Percentiles rank a stretch among this genome's conserved stretches.
Evolutionary conservation across 257 asterid genomes (phyloP).

Genomic region (Scutellaria barbata): DNA sequence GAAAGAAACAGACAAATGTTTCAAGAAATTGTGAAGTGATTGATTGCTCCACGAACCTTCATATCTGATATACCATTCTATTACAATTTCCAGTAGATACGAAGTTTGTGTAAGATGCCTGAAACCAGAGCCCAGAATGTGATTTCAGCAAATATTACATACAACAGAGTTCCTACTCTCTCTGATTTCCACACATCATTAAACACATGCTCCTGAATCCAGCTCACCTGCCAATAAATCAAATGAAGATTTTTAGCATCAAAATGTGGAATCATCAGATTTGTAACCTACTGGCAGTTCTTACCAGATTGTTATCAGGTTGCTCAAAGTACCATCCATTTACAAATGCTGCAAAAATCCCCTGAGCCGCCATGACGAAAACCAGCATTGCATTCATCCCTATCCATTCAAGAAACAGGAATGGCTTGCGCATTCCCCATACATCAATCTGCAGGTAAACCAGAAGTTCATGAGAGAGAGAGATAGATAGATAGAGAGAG

Average conservation of each 20-base stretch:
- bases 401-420: slow-evolving; percentile 90
- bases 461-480: not conserved
- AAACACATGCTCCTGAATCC: slow-evolving; percentile 78
- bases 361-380: slow-evolving; percentile 89
- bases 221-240: slow-evolving; percentile 62
- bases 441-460: slow-evolving; percentile 50
- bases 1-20: not conserved
- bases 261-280: not conserved
- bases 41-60: not conserved
- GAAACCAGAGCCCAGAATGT: slow-evolving; percentile 79
- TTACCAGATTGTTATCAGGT: slow-evolving; percentile 64
- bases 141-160: slow-evolving; percentile 87
- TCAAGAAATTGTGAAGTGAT: not conserved
- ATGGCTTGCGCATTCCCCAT: slow-evolving; percentile 65
- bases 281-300: not conserved
- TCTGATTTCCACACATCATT: slow-evolving; percentile 77
- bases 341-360: slow-evolving; percentile 72
- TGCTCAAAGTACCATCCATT: slow-evolving; percentile 79
- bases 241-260: not conserved
- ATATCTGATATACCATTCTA: not conserved
- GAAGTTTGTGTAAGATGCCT: slow-evolving; percentile 68
- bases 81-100: slow-evolving; percentile 80
- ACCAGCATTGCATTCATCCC: slow-evolving; percentile 97
- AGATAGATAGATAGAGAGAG: not conserved
- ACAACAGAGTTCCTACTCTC: slow-evolving; percentile 69